Percentiles rank a stretch among this genome's conserved stretches.
phyloP scores from a whole-genome alignment of 2,329 filamentous ascomycete genomes.

The Cercospora citrullina region DNA sequence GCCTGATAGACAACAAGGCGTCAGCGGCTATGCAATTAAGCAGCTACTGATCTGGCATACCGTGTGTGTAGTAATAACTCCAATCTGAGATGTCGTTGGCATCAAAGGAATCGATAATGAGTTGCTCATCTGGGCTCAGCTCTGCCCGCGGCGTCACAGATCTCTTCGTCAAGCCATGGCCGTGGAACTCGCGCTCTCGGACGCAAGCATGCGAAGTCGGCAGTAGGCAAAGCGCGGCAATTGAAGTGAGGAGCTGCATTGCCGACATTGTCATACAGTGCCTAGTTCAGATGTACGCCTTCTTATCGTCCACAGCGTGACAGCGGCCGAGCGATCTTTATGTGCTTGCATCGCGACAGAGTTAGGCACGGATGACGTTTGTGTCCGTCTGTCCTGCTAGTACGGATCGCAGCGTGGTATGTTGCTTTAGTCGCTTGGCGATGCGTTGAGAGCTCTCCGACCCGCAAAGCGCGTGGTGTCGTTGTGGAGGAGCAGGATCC shows the following conservation, averaged over 20 bases:
- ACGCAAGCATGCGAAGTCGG: background rate
- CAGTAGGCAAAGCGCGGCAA: background rate
- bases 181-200: slow-evolving; percentile 3
- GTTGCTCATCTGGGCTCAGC: slow-evolving; percentile 41
- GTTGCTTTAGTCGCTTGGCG: slow-evolving; percentile 7
- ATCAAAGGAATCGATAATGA: slow-evolving; percentile 45
- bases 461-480: background rate
- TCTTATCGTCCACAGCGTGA: background rate
- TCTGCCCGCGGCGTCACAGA: slow-evolving; percentile 17
- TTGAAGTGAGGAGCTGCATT: background rate
- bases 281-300: background rate
- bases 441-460: background rate
- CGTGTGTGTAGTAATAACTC: slow-evolving; percentile 46
- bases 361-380: slow-evolving; percentile 1
- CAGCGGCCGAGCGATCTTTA: background rate
- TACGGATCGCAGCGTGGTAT: slow-evolving; percentile 1
- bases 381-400: background rate
- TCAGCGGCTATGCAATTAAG: background rate
- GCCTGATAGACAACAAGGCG: background rate
- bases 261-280: background rate
- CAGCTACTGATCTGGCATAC: slow-evolving; percentile 19
- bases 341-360: background rate
- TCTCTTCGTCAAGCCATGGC: slow-evolving; percentile 3
- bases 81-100: slow-evolving; percentile 40
- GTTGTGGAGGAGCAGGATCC: background rate